Evolutionary conservation across 805 yeast species (phyloP).

Genomic region (Wickerhamomyces strasburgensis): DNA sequence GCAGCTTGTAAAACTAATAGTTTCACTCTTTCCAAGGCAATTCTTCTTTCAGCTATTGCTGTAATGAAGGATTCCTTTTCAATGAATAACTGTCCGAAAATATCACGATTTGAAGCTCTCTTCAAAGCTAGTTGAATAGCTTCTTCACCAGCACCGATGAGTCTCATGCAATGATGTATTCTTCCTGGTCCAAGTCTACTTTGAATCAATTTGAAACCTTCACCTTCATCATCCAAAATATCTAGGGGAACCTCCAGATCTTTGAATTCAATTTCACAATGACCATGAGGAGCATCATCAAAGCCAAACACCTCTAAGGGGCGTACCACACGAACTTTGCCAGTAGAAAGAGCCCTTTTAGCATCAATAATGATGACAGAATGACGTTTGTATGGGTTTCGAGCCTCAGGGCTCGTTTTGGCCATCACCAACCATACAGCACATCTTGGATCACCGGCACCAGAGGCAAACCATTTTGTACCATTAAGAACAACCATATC

Average conservation of each 20-base stretch:
- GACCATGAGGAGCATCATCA: constrained; percentile 73
- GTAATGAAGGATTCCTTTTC: constrained; percentile 46
- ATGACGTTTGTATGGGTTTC: constrained; percentile 44
- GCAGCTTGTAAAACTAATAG: constrained; percentile 56
- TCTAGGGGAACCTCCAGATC: constrained; percentile 42
- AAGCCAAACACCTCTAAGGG: constrained; percentile 53
- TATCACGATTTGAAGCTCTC: constrained; percentile 48
- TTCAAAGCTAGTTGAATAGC: constrained; percentile 42
- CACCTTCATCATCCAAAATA: constrained; percentile 43
- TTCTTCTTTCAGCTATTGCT: constrained; percentile 47
- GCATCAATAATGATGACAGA: constrained; percentile 52
- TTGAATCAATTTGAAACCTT: constrained; percentile 60
- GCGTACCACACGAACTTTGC: constrained; percentile 42
- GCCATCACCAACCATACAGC: constrained; percentile 30
- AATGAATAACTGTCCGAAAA: constrained; percentile 47
- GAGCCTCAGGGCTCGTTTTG: constrained; percentile 21
- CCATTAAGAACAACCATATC: constrained; percentile 49
- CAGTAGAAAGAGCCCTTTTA: constrained; percentile 42
- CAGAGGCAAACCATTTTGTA: constrained; percentile 66
- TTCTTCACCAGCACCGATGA: constrained; percentile 56
- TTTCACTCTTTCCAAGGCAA: constrained; percentile 49
- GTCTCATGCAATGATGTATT: constrained; percentile 65
- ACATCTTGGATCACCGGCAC: constrained; percentile 65
- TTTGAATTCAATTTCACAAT: constrained; percentile 51
- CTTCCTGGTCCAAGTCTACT: constrained; percentile 67